Percentiles rank a stretch among this genome's conserved stretches.
phyloP scores from a whole-genome alignment of 805 yeast species.

The Sporopachydermia lactativora region DNA sequence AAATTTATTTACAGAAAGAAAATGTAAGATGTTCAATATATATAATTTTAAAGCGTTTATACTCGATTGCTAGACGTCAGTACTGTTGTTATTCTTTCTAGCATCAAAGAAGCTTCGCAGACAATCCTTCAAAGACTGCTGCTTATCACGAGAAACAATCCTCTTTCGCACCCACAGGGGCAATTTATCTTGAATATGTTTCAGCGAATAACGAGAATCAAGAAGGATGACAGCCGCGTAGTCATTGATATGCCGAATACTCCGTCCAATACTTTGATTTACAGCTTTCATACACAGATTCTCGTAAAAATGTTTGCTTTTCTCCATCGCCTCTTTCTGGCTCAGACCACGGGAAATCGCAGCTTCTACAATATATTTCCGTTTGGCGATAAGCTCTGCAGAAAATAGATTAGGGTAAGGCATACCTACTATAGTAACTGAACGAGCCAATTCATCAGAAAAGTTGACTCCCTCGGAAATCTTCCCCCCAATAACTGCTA shows the following conservation, averaged over 20 bases:
- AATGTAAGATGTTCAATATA: no score
- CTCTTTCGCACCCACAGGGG: constrained; percentile 56
- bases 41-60: no score
- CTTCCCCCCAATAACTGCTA: constrained; percentile 87
- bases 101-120: no score
- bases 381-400: constrained; percentile 66
- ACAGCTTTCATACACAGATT: constrained; percentile 83
- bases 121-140: no score
- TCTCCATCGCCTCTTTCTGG: constrained; percentile 27
- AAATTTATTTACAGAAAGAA: no score
- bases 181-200: constrained; percentile 39
- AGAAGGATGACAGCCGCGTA: constrained; percentile 62
- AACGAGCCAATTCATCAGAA: constrained; percentile 76
- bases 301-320: constrained; percentile 51
- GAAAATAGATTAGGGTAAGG: constrained; percentile 81
- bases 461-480: constrained; percentile 91
- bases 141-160: no score
- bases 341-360: constrained; percentile 36
- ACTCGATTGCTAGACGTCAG: no score
- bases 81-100: no score
- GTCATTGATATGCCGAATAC: constrained; percentile 74
- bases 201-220: constrained; percentile 43
- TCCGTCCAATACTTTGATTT: constrained; percentile 85
- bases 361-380: constrained; percentile 43
- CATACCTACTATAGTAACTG: constrained; percentile 73